Percentiles rank a stretch among this genome's conserved stretches.
Evolutionary conservation across 305 asterid species (phyloP).

Genomic region (Fraxinus dipetala): DNA sequence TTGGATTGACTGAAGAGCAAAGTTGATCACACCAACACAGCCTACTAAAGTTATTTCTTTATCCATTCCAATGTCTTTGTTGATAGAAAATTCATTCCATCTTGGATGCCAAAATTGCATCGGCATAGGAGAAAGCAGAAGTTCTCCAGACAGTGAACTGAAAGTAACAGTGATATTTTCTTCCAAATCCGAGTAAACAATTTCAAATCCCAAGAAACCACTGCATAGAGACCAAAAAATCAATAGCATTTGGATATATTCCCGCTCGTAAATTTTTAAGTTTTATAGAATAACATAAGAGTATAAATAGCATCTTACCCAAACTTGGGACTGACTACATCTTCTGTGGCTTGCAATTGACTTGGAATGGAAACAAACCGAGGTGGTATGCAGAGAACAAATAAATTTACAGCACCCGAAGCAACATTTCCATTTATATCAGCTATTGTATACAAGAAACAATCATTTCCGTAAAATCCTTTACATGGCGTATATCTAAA

Average conservation of each 20-base stretch:
- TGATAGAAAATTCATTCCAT: constrained; percentile 45
- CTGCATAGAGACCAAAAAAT: constrained; percentile 44
- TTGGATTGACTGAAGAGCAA: constrained; percentile 69
- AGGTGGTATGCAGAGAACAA: constrained; percentile 70
- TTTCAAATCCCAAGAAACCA: constrained; percentile 71
- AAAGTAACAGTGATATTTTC: constrained; percentile 63
- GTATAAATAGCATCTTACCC: constrained; percentile 44
- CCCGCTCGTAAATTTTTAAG: background rate
- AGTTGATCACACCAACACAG: constrained; percentile 56
- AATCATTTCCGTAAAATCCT: constrained; percentile 72
- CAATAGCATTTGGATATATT: background rate
- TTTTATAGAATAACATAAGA: background rate
- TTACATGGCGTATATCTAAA: constrained; percentile 77
- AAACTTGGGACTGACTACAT: constrained; percentile 59
- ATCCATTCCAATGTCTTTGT: constrained; percentile 29
- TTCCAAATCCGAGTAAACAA: constrained; percentile 53
- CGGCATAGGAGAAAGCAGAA: constrained; percentile 55
- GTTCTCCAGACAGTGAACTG: constrained; percentile 51
- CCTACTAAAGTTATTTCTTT: constrained; percentile 55
- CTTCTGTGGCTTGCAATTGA: constrained; percentile 70
- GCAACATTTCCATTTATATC: constrained; percentile 70
- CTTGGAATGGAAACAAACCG: constrained; percentile 61
- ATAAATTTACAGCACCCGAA: constrained; percentile 60
- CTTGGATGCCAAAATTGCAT: constrained; percentile 66
- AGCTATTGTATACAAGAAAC: constrained; percentile 54